phyloP scores from a whole-genome alignment of 331 rosid species.

The Ulmus americana region DNA sequence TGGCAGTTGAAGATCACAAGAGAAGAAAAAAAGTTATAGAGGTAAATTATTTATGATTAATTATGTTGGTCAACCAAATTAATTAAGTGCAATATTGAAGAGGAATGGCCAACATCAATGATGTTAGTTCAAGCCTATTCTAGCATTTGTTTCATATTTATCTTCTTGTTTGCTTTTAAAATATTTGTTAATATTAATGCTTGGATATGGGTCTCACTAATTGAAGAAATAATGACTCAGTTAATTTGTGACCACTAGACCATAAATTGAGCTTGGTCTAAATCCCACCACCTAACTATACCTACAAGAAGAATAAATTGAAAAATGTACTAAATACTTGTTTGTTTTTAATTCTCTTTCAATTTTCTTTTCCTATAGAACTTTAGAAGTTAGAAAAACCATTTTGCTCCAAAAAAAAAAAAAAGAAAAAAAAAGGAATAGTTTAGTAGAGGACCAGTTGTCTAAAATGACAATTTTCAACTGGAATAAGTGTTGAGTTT shows the following conservation, averaged over 20 bases:
- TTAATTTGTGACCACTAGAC: slow-evolving; percentile 1
- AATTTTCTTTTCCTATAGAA: no score
- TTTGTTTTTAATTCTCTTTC: no score
- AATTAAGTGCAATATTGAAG: slow-evolving; percentile 7
- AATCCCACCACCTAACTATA: no score
- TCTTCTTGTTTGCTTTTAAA: not conserved
- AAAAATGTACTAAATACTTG: no score
- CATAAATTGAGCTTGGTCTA: not conserved
- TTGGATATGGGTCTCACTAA: not conserved
- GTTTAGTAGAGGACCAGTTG: no score
- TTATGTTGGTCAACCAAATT: slow-evolving; percentile 6
- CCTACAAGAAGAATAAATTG: no score
- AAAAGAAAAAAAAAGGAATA: no score
- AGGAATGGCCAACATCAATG: slow-evolving; percentile 1
- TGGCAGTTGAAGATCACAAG: no score
- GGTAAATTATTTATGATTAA: not conserved
- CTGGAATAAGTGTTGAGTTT: no score
- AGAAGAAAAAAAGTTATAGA: not conserved
- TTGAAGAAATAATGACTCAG: slow-evolving; percentile 2
- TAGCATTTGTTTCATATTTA: not conserved
- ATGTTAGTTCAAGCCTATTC: slow-evolving; percentile 1
- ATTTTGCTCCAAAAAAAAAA: no score
- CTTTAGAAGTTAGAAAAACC: no score
- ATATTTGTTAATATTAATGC: slow-evolving; percentile 2
- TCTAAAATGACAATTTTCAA: no score